Evolutionary conservation across 2,329 filamentous ascomycete genomes (phyloP).

Genomic region (Ceratocystis variospora): DNA sequence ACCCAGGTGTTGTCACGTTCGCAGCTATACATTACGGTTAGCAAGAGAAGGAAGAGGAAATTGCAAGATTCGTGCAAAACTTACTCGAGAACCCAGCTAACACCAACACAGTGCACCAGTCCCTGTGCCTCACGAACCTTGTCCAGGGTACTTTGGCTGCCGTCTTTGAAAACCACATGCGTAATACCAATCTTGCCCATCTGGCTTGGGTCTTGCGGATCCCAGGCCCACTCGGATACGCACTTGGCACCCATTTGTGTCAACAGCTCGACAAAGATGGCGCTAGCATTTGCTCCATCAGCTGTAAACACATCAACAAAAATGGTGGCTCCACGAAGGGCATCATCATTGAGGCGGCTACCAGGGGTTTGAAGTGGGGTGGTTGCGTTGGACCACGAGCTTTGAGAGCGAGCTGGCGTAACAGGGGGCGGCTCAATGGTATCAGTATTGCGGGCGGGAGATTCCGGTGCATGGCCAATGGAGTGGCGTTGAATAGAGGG

Average conservation of each 20-base stretch:
- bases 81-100: slow-evolving; percentile 81
- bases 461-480: slow-evolving; percentile 19
- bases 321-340: slow-evolving; percentile 56
- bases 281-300: slow-evolving; percentile 66
- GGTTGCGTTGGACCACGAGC: slow-evolving; percentile 40
- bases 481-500: slow-evolving; percentile 17
- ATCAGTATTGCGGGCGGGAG: slow-evolving; percentile 17
- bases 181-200: slow-evolving; percentile 57
- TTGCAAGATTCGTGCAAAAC: slow-evolving; percentile 26
- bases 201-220: slow-evolving; percentile 23
- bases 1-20: slow-evolving; percentile 65
- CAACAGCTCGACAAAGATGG: slow-evolving; percentile 68
- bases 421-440: slow-evolving; percentile 20
- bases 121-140: slow-evolving; percentile 62
- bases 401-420: slow-evolving; percentile 30
- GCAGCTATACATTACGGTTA: slow-evolving; percentile 39
- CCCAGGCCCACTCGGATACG: slow-evolving; percentile 61
- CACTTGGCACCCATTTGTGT: slow-evolving; percentile 70
- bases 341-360: slow-evolving; percentile 31
- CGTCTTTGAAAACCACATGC: slow-evolving; percentile 84
- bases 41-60: slow-evolving; percentile 19
- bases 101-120: slow-evolving; percentile 71
- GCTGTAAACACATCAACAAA: slow-evolving; percentile 74
- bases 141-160: slow-evolving; percentile 63
- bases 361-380: slow-evolving; percentile 40